Base-by-base conservation (phyloP, 1,284 basidiomycete species). In the Rhodotorula glutinis region DNA sequence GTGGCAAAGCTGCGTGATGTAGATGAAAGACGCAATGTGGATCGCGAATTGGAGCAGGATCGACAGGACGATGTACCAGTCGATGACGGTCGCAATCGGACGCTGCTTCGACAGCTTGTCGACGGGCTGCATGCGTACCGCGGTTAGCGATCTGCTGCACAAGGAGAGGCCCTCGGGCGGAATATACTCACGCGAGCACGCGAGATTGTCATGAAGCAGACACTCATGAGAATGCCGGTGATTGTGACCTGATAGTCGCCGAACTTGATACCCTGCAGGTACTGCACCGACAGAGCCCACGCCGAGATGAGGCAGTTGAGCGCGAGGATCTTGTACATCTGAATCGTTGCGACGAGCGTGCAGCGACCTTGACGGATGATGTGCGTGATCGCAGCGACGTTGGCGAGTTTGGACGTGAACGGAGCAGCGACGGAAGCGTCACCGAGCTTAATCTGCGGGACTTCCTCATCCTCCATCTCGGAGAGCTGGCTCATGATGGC, bases 291-390 rank as follows among this genome's bases (percentile, higher is more conserved):
- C 70, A 97, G 82, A 14, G 90, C 92, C 81, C 94, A 97, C 41
- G 93, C 93, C 4, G 92, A 95, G 78, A 97, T 97, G 51, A 97
- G 82, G 78, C 93, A 96, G 79, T 97, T 97, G 68, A 96, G 82
- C 3, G 93, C 93, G 47, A 97, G 83, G 74, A 97, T 97, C 83
- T 96, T 96, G 87, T 96, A 97, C 93, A 97, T 97, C 81, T 97
- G 94, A 65, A 94, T 90, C 2, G 93, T 97, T 1, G 93, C 93
- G 53, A 97, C 93, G 21, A 97, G 86, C 0, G 93, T 97, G 82
- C 93, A 96, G 54, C 93, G 89, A 29, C 94, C 93, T 81, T 97
- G 93, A 53, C 93, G 87, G 74, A 97, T 95, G 78, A 97, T 96
- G 78, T 93, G 92, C 38, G 90, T 88, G 75, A 96, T 91, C 52